Evolutionary conservation across 75 land plant genomes (phyloP).

Genomic region (Selaginella tamariscina): DNA sequence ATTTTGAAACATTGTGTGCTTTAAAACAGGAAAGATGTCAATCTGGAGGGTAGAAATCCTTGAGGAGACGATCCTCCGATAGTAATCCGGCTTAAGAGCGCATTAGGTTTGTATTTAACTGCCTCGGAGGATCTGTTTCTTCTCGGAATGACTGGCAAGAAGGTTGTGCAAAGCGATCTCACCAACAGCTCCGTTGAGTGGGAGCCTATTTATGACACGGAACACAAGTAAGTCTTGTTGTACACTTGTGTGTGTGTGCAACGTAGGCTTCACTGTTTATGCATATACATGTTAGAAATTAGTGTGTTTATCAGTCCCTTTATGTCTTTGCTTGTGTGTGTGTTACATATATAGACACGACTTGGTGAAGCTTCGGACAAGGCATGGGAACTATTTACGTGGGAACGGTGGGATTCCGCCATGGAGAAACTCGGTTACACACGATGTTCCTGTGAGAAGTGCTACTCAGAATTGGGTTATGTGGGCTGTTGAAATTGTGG

Average conservation of each 20-base stretch:
- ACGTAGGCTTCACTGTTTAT: too few species aligned
- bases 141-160: constrained; percentile 72
- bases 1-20: too few species aligned
- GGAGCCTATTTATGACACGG: constrained; percentile 71
- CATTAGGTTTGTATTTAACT: constrained; percentile 46
- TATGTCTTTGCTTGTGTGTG: too few species aligned
- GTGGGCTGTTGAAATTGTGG: constrained; percentile 68
- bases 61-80: constrained; percentile 8
- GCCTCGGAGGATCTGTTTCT: constrained; percentile 62
- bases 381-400: constrained; percentile 51
- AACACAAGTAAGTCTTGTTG: too few species aligned
- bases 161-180: constrained; percentile 52
- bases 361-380: constrained; percentile 58
- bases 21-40: too few species aligned
- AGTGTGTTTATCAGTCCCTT: too few species aligned
- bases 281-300: too few species aligned
- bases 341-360: too few species aligned
- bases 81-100: constrained; percentile 48
- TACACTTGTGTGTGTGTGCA: too few species aligned
- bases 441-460: constrained; percentile 59
- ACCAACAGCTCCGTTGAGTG: constrained; percentile 44
- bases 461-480: constrained; percentile 64
- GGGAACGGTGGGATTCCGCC: constrained; percentile 75
- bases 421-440: constrained; percentile 81
- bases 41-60: constrained; percentile 60